A percentile compares a stretch with the other conserved stretches of the same genome.
These are phyloP conservation scores for Pythium aphanidermatum DNA, from an alignment of 352 stramenopile genomes.

Conservation along the genomic window DNA sequence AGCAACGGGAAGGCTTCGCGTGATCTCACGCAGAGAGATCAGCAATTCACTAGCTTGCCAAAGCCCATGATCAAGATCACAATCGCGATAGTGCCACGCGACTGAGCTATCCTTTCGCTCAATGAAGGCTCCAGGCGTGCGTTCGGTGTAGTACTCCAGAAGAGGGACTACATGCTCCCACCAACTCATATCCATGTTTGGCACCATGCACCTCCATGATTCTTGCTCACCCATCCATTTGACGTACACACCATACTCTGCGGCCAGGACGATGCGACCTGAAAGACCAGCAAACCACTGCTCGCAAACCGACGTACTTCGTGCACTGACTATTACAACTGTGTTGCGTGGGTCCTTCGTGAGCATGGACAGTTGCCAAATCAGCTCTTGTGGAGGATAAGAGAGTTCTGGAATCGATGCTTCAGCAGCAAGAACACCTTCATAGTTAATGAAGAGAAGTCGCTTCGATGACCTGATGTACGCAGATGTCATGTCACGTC, in stretches of 20 bases:
- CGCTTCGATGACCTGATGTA: conserved; percentile 62
- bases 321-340: conserved; percentile 66
- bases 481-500: conserved; percentile 82
- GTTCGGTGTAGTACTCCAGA: conserved; percentile 81
- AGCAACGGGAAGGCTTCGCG: conserved; percentile 57
- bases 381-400: conserved; percentile 75
- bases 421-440: conserved; percentile 80
- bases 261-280: conserved; percentile 60
- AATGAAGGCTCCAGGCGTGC: conserved; percentile 77
- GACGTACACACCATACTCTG: conserved; percentile 77
- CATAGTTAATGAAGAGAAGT: conserved; percentile 87
- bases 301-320: conserved; percentile 65
- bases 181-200: conserved; percentile 74
- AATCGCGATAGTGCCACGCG: conserved; percentile 89
- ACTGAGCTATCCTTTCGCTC: conserved; percentile 82
- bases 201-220: conserved; percentile 72
- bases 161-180: conserved; percentile 73
- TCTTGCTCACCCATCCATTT: conserved; percentile 64
- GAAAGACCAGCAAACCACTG: conserved; percentile 71
- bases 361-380: conserved; percentile 81
- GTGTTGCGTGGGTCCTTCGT: conserved; percentile 69
- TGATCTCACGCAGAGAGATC: conserved; percentile 71
- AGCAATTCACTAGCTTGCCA: conserved; percentile 90
- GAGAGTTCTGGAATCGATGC: conserved; percentile 83
- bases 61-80: conserved; percentile 78